Conservation (phyloP, 176 grass and related monocot genomes). For the Ensete ventricosum region DNA sequence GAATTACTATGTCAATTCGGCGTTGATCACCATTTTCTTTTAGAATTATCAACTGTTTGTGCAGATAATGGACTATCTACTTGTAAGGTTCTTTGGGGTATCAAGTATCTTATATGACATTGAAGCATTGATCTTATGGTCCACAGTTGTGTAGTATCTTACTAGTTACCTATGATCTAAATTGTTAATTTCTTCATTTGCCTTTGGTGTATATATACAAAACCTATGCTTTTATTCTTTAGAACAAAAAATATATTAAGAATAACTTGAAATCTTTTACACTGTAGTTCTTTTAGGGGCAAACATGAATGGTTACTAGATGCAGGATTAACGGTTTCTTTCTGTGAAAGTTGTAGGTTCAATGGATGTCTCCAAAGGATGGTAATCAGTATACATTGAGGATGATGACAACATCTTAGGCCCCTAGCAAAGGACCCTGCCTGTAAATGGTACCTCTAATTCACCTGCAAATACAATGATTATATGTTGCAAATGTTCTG, state of each 20-base stretch:
- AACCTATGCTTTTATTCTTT: no score
- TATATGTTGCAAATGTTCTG: background rate
- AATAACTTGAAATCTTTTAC: no score
- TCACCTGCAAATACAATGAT: background rate
- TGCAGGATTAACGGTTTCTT: background rate
- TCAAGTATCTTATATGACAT: no score
- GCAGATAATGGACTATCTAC: background rate
- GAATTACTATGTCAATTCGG: no score
- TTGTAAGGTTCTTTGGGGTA: no score
- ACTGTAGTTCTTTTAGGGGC: background rate
- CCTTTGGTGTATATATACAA: no score
- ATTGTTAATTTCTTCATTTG: no score
- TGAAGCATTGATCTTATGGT: background rate
- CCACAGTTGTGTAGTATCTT: background rate
- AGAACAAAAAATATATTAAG: no score
- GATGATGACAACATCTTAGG: background rate
- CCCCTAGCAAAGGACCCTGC: background rate
- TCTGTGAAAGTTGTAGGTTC: background rate
- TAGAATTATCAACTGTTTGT: background rate
- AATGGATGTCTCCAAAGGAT: background rate
- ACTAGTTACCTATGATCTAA: no score
- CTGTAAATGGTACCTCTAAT: background rate
- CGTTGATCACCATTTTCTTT: background rate
- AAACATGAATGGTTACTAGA: background rate
- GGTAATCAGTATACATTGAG: background rate